Conservation (phyloP, 768 basidiomycete species). For the Ramaria sp. region DNA sequence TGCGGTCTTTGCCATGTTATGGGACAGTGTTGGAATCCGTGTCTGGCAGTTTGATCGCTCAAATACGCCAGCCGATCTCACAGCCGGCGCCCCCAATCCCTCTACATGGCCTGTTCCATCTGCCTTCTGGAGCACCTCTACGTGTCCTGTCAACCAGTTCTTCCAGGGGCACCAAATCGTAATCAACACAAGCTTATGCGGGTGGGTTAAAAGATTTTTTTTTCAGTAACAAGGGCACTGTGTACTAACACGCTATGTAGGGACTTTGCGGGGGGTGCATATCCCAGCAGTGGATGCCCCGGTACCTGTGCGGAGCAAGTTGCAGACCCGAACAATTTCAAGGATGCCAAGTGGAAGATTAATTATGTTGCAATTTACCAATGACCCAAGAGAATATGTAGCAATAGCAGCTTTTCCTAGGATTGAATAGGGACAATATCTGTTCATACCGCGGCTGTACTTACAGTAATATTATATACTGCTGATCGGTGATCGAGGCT, state of each 20-base stretch:
- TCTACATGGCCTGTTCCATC: constrained; percentile 31
- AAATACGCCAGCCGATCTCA: constrained; percentile 27
- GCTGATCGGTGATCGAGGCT: too few relatives aligned
- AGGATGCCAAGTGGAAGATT: constrained; percentile 39
- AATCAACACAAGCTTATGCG: constrained; percentile 25
- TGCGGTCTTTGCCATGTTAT: constrained; percentile 33
- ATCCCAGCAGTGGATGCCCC: constrained; percentile 20
- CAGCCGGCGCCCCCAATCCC: constrained; percentile 25
- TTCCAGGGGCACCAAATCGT: constrained; percentile 30
- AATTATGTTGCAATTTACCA: constrained; percentile 46
- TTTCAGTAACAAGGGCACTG: not conserved
- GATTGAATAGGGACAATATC: too few relatives aligned
- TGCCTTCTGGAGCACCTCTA: constrained; percentile 26
- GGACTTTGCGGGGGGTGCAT: constrained; percentile 32
- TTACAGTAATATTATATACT: too few relatives aligned
- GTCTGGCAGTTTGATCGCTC: constrained; percentile 37
- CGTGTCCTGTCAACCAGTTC: constrained; percentile 25
- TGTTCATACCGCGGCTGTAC: too few relatives aligned
- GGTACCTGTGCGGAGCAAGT: constrained; percentile 29
- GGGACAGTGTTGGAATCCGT: constrained; percentile 29
- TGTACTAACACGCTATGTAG: constrained; percentile 17
- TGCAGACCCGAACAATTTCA: constrained; percentile 46
- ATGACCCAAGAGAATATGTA: not conserved
- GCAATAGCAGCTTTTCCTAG: not conserved
- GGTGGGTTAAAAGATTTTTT: not conserved